These are phyloP conservation scores for Brassica rapa DNA, from an alignment of 345 rosid genomes.

Conservation along the genomic window DNA sequence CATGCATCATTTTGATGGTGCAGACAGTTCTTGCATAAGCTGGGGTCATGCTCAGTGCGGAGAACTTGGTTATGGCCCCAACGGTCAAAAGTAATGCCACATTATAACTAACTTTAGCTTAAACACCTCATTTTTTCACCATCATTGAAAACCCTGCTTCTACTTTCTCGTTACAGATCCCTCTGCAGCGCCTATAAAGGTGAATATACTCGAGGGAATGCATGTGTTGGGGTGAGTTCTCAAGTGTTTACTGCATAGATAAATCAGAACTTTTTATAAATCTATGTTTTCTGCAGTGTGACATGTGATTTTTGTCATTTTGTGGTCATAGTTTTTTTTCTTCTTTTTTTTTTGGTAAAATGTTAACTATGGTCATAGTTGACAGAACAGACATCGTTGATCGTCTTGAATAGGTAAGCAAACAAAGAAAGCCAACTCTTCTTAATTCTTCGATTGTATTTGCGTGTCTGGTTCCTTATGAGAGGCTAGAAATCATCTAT, in stretches of 20 bases:
- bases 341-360: slow-evolving; percentile 8
- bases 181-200: slow-evolving; percentile 90
- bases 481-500: neutral
- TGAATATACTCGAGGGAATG: slow-evolving; percentile 88
- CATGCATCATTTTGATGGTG: slow-evolving; percentile 97
- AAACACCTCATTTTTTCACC: slow-evolving; percentile 5
- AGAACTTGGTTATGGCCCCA: slow-evolving; percentile 98
- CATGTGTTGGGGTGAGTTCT: slow-evolving; percentile 75
- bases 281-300: slow-evolving; percentile 57
- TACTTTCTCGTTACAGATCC: slow-evolving; percentile 63
- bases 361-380: slow-evolving; percentile 66
- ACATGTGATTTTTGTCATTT: slow-evolving; percentile 78
- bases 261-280: neutral
- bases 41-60: slow-evolving; percentile 97
- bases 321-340: no score
- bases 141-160: slow-evolving; percentile 12
- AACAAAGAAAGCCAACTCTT: neutral
- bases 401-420: slow-evolving; percentile 78
- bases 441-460: neutral
- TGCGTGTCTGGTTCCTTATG: neutral
- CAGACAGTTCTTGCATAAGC: slow-evolving; percentile 94
- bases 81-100: slow-evolving; percentile 74
- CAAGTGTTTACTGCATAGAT: neutral
- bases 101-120: neutral
- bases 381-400: slow-evolving; percentile 69